Percentiles rank a stretch among this genome's conserved stretches.
These are phyloP conservation scores for Oenanthe javanica DNA, from an alignment of 140 eudicot species.

Conservation along the genomic window DNA sequence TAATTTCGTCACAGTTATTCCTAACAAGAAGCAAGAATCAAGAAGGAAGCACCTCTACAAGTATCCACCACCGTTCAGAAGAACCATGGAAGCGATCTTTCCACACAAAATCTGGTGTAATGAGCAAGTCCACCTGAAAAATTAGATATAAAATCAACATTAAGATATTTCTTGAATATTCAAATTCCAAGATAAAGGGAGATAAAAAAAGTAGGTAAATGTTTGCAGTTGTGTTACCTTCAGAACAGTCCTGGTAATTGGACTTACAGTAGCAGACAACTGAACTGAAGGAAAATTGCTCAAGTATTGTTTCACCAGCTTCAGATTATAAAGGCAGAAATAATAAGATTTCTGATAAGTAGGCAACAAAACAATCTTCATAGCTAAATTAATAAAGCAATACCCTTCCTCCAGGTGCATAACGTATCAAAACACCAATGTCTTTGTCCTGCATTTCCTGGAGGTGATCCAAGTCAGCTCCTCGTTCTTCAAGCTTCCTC, in stretches of 20 bases:
- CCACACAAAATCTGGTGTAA: conserved; percentile 88
- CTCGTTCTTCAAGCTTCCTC: conserved; percentile 95
- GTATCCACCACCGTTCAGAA: conserved; percentile 97
- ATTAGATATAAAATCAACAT: conserved; percentile 17
- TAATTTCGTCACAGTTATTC: too few relatives aligned
- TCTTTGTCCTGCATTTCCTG: conserved; percentile 89
- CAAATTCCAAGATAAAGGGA: not conserved
- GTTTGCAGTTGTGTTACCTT: conserved; percentile 47
- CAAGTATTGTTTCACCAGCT: conserved; percentile 85
- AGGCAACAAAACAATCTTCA: conserved; percentile 6
- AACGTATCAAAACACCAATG: conserved; percentile 90
- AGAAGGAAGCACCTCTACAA: conserved; percentile 77
- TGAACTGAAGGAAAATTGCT: conserved; percentile 76
- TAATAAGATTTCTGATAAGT: conserved; percentile 10
- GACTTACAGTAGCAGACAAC: conserved; percentile 96
- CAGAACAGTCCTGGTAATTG: conserved; percentile 95
- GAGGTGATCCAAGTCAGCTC: conserved; percentile 72
- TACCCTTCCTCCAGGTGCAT: conserved; percentile 98
- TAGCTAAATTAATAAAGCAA: not conserved
- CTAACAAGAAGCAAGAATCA: conserved; percentile 12
- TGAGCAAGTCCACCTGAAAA: conserved; percentile 74
- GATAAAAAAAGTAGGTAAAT: not conserved
- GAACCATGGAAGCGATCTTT: conserved; percentile 99
- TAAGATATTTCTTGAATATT: not conserved
- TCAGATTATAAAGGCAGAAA: conserved; percentile 16